Conservation (phyloP, 495 filamentous ascomycete species). For the Xylaria palmicola region DNA sequence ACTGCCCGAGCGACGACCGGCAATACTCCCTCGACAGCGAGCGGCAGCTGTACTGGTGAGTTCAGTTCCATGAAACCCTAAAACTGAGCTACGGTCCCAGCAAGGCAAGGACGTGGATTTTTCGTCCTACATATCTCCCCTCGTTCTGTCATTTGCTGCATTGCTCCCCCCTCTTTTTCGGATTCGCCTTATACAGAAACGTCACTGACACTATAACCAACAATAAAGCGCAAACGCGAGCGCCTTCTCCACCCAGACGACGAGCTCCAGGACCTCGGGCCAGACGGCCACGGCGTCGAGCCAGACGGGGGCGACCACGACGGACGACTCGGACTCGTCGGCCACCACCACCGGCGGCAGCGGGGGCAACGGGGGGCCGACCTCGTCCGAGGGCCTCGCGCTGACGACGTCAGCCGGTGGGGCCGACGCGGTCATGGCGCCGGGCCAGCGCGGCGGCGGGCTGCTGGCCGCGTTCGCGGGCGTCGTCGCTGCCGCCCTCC, state of each 20-base stretch:
- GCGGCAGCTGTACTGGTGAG: conserved; percentile 41
- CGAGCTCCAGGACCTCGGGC: conserved; percentile 13
- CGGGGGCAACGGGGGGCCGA: neutral
- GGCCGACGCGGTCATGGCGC: neutral
- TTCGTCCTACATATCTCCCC: neutral
- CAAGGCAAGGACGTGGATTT: neutral
- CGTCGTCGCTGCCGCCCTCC: conserved; percentile 7
- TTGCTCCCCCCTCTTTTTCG: too few species aligned
- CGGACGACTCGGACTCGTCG: neutral
- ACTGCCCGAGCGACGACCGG: conserved; percentile 46
- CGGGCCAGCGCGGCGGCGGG: neutral
- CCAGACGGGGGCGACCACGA: neutral
- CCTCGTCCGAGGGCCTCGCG: neutral
- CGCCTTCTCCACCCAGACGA: conserved; percentile 32
- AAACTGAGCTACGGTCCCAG: too few species aligned
- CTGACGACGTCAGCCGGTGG: neutral
- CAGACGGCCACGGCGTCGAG: neutral
- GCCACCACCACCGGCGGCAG: neutral
- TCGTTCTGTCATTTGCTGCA: neutral
- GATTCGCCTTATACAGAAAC: too few species aligned
- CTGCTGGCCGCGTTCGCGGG: conserved; percentile 12
- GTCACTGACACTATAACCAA: neutral
- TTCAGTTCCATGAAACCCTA: neutral
- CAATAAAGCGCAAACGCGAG: conserved; percentile 25
- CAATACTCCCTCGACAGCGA: conserved; percentile 27